Evolutionary conservation across 2,329 filamentous ascomycete genomes (phyloP).

Genomic region (Penicillium decumbens): DNA sequence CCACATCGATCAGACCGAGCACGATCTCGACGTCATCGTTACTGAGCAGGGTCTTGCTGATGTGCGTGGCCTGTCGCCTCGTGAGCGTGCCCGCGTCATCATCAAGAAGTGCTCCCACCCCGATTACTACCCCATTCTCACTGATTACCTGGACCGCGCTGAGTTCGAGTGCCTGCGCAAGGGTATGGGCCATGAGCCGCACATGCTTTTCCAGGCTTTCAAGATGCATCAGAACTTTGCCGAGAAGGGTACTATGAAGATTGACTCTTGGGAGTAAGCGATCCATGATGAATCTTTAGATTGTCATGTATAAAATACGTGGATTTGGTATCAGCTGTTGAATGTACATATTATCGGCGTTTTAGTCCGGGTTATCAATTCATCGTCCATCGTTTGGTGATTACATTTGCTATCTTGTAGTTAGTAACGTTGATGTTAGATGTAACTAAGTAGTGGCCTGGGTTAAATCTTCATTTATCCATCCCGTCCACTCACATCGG

Average conservation of each 20-base stretch:
- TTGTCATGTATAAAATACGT: too few species aligned
- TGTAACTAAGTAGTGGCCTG: too few species aligned
- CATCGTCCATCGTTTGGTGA: too few species aligned
- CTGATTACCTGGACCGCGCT: conserved; percentile 77
- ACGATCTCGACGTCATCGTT: conserved; percentile 88
- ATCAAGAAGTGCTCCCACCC: conserved; percentile 84
- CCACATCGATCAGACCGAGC: conserved; percentile 88
- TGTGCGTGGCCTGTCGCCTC: conserved; percentile 72
- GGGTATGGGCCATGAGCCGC: conserved; percentile 86
- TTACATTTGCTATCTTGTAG: too few species aligned
- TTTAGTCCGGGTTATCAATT: not conserved
- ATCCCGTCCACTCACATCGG: too few species aligned
- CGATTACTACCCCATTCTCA: conserved; percentile 74
- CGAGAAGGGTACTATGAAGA: conserved; percentile 86
- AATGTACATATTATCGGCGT: not conserved
- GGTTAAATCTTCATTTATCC: too few species aligned
- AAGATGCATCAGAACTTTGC: conserved; percentile 82
- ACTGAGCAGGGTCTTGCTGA: conserved; percentile 74
- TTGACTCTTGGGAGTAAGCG: conserved; percentile 56
- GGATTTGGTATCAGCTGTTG: not conserved
- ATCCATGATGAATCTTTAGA: too few species aligned
- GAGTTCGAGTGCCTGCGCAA: conserved; percentile 81
- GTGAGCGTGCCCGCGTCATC: conserved; percentile 76
- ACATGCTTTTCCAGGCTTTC: conserved; percentile 78
- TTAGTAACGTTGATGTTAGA: too few species aligned